phyloP scores from a whole-genome alignment of 2,329 filamentous ascomycete species.

The Pseudocercospora pini-densiflorae region DNA sequence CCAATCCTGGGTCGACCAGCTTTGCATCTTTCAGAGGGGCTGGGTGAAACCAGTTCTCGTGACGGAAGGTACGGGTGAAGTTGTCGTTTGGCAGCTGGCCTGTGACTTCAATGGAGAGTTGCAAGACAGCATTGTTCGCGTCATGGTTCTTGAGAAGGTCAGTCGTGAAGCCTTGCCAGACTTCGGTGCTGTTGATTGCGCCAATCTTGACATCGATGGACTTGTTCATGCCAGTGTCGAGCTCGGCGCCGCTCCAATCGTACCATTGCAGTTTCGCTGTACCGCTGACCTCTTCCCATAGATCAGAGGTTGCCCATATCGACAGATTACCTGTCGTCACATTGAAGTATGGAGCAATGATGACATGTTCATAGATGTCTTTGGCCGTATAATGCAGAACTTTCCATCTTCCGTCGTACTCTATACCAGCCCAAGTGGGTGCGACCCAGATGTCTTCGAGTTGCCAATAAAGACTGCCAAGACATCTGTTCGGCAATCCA shows the following conservation, averaged over 20 bases:
- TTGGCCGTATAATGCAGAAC: conserved; percentile 62
- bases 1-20: conserved; percentile 56
- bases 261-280: conserved; percentile 57
- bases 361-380: conserved; percentile 63
- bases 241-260: conserved; percentile 52
- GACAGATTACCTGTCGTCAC: conserved; percentile 54
- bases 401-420: conserved; percentile 68
- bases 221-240: conserved; percentile 43
- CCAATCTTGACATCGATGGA: conserved; percentile 51
- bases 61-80: conserved; percentile 48
- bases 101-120: conserved; percentile 50
- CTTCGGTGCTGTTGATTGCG: conserved; percentile 57
- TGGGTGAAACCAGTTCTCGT: conserved; percentile 58
- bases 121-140: conserved; percentile 48
- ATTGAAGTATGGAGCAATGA: conserved; percentile 63
- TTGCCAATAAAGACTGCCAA: conserved; percentile 68
- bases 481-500: conserved; percentile 60
- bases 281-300: conserved; percentile 57
- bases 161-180: conserved; percentile 48
- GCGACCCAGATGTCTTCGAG: conserved; percentile 65
- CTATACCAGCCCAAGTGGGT: conserved; percentile 66
- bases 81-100: conserved; percentile 55
- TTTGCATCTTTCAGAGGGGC: conserved; percentile 51
- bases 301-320: conserved; percentile 62
- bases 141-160: conserved; percentile 38